These are phyloP conservation scores for Boechera divaricarpa DNA, from an alignment of 345 rosid genomes.

Conservation along the genomic window DNA sequence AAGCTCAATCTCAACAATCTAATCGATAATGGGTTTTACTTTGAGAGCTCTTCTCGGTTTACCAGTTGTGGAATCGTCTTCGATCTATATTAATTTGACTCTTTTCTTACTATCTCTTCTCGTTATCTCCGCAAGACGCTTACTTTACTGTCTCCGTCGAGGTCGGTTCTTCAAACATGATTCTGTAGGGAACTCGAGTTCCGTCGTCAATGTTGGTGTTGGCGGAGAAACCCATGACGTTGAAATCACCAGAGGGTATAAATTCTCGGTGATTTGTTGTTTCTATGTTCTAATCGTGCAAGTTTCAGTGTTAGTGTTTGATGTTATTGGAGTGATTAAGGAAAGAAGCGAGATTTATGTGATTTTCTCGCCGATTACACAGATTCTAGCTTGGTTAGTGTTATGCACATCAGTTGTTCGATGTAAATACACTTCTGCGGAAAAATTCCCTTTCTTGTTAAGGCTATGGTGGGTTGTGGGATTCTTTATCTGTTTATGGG, in stretches of 20 bases:
- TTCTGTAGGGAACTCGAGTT: not conserved
- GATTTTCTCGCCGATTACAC: not conserved
- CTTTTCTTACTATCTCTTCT: not conserved
- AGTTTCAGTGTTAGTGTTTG: not conserved
- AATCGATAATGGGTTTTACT: not conserved
- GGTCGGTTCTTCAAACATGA: not conserved
- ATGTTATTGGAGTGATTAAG: not conserved
- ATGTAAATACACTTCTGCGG: not conserved
- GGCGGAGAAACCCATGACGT: not conserved
- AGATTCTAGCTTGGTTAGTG: not conserved
- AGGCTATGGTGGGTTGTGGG: not conserved
- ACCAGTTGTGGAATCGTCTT: not conserved
- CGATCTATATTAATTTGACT: not conserved
- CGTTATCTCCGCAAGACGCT: not conserved
- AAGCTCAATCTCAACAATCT: not conserved
- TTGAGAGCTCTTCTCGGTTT: not conserved
- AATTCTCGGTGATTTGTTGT: not conserved
- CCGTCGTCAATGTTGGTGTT: not conserved
- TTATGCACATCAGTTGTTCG: not conserved
- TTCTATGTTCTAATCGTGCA: not conserved
- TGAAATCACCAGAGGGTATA: not conserved
- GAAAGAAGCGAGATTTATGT: not conserved
- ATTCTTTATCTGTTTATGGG: not conserved
- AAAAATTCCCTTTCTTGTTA: not conserved
- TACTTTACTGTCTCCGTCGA: not conserved